Evolutionary conservation across 179 eudicot genomes (phyloP), one percentile per base, ranked within the genome.

Genomic region (Spergularia azorica): DNA sequence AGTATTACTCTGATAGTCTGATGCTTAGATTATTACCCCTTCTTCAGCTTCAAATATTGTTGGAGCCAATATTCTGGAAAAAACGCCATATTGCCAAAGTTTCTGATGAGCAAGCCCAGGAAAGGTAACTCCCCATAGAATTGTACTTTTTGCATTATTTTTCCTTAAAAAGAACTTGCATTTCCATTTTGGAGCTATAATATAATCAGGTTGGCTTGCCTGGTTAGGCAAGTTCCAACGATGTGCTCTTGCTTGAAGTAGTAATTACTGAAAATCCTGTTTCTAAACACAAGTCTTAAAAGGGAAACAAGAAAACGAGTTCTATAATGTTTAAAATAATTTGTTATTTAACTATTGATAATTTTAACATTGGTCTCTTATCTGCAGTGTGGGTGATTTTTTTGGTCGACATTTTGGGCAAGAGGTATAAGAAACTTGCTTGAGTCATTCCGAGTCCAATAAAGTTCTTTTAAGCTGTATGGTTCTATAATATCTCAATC

Each of bases 391-490:
- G 60, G 92, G 90, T 71, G 93, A 85, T 46, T 95, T 95, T 84
- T 91, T 95, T 77, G 87, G 88, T 78, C 95, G 98, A 68, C 98
- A 95, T 87, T 95, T 95, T 85, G 98, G 98, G 54, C 86, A 87
- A 81, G 98, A 95, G 97, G 98, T 94, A 77, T 65, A 54, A 51
- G 71, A 39, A 21, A 26, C 18, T 52, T 79, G 57, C 20, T 32
- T 50, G 67, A n/a, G 56, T 71, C 50, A 39, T 70, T 68, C n/a
- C 67, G 17, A 36, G 41, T 52, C 54, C 18, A 50, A 46, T 21
- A 41, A 52, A 66, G 21, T 52, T 51, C 57, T 56, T 52, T 60
- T 77, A 36, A 73, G 43, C 20, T 75, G 10, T 48, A 69, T 75
- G 39, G 70, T 63, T 71, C 67, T 63, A 63, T 11, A 71, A 77